A percentile compares a stretch with the other conserved stretches of the same genome.
Evolutionary conservation across 345 rosid species (phyloP).

Genomic region (Cardamine occulta): DNA sequence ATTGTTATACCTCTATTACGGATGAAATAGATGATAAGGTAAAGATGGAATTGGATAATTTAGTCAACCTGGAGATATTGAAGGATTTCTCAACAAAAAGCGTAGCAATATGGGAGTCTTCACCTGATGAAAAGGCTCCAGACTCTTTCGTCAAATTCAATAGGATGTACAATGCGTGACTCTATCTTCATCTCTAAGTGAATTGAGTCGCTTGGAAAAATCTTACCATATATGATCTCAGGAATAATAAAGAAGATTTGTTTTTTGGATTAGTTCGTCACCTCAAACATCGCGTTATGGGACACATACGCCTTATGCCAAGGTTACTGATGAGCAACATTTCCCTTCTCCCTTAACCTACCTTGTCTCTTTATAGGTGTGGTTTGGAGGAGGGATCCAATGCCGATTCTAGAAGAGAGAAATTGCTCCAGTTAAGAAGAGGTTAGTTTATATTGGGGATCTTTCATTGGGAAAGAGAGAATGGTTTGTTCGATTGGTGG

Average conservation of each 20-base stretch:
- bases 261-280: background rate
- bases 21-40: rapidly evolving
- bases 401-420: conserved; percentile 50
- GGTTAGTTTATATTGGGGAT: background rate
- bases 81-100: background rate
- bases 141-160: background rate
- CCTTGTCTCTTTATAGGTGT: conserved; percentile 29
- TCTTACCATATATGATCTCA: no score
- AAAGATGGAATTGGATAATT: background rate
- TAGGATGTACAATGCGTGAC: no score
- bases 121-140: no score
- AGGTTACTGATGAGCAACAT: conserved; percentile 33
- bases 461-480: conserved; percentile 37
- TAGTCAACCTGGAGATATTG: background rate
- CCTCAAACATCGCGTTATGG: background rate
- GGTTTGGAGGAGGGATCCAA: conserved; percentile 6
- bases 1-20: background rate
- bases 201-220: no score
- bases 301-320: conserved; percentile 10
- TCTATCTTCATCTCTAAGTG: no score
- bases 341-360: conserved; percentile 43
- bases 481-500: conserved; percentile 4
- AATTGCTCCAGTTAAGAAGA: conserved; percentile 36
- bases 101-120: background rate
- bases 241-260: no score